Conservation (phyloP, 352 stramenopile species). For the Phytophthora pluvialis region DNA sequence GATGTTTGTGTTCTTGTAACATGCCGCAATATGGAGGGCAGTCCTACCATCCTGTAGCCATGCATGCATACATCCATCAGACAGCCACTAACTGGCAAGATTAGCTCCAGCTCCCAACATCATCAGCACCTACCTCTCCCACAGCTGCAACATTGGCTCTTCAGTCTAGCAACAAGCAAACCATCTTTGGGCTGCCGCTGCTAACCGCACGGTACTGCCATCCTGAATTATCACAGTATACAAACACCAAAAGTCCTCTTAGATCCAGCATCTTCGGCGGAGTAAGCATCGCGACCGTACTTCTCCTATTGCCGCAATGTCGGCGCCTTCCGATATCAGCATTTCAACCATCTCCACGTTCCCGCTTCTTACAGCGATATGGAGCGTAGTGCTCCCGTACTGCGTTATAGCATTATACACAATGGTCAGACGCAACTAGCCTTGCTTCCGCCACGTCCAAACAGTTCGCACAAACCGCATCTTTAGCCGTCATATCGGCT, state of each 20-base stretch:
- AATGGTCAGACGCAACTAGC: neutral
- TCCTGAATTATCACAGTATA: neutral
- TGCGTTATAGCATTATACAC: constrained; percentile 11
- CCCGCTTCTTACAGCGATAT: constrained; percentile 69
- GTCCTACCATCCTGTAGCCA: too few species aligned
- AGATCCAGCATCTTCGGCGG: too few species aligned
- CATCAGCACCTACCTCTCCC: too few species aligned
- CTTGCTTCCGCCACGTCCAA: neutral
- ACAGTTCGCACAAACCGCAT: neutral
- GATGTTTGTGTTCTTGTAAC: too few species aligned
- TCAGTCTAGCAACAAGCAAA: neutral
- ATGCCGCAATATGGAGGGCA: too few species aligned
- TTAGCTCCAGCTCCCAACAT: too few species aligned
- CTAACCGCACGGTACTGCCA: constrained; percentile 1
- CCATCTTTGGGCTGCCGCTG: constrained; percentile 4
- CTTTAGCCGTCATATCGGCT: constrained; percentile 33
- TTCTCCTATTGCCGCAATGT: constrained; percentile 49
- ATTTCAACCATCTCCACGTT: constrained; percentile 67
- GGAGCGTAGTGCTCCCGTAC: constrained; percentile 73
- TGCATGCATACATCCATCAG: too few species aligned
- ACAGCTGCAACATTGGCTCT: neutral
- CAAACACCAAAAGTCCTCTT: too few species aligned
- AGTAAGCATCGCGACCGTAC: neutral
- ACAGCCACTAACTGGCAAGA: too few species aligned
- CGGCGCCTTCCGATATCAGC: constrained; percentile 55